These are phyloP conservation scores for Raddia distichophylla DNA, from an alignment of 176 grass and related monocot genomes.

Conservation along the genomic window DNA sequence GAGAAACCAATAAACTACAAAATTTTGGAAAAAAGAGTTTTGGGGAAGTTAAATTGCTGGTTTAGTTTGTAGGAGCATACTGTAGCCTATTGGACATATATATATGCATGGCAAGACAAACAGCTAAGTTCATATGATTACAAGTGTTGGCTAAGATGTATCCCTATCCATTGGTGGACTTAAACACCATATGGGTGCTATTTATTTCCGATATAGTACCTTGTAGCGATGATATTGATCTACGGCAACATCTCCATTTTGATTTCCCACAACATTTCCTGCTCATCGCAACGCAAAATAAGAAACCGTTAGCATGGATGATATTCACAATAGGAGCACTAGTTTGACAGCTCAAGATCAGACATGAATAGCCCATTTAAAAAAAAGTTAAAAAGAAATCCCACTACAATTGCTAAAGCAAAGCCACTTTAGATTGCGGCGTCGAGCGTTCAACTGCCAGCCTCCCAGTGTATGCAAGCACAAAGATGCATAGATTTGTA, in stretches of 20 bases:
- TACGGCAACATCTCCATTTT: constrained; percentile 59
- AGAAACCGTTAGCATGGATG: background rate
- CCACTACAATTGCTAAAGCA: too few relatives aligned
- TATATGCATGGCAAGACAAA: background rate
- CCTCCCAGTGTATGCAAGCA: background rate
- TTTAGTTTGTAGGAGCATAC: background rate
- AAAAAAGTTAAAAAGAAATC: too few relatives aligned
- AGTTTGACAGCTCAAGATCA: constrained; percentile 14
- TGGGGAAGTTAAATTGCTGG: background rate
- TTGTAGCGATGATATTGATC: constrained; percentile 79
- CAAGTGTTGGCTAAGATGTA: background rate
- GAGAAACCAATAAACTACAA: background rate
- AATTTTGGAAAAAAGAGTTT: background rate
- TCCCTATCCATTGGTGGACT: background rate
- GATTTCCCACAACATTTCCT: constrained; percentile 55
- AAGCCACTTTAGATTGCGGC: background rate
- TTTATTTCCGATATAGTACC: constrained; percentile 37
- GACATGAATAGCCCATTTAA: background rate
- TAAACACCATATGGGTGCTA: background rate
- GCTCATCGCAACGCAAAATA: background rate
- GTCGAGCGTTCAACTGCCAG: background rate
- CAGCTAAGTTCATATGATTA: background rate
- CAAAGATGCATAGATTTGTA: constrained; percentile 7
- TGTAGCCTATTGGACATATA: background rate
- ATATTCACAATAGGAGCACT: background rate